phyloP scores from a whole-genome alignment of 768 basidiomycete genomes.

The Lentinula aciculospora region DNA sequence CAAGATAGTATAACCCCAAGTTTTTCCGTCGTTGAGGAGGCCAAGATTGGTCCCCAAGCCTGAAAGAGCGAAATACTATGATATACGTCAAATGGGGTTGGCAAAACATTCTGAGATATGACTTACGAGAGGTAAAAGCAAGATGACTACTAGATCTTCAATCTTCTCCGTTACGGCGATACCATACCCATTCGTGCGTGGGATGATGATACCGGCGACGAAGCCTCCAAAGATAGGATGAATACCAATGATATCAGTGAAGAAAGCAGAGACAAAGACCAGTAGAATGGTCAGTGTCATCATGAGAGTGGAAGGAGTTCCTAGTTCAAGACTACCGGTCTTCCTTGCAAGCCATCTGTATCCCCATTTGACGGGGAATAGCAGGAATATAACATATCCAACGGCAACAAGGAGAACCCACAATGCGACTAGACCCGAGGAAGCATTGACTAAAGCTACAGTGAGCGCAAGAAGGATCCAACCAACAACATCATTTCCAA shows the following conservation, averaged over 20 bases:
- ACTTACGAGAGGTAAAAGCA: constrained; percentile 73
- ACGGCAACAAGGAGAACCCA: constrained; percentile 69
- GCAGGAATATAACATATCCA: constrained; percentile 62
- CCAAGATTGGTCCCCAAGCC: constrained; percentile 80
- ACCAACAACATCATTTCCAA: constrained; percentile 72
- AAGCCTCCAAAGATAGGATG: constrained; percentile 75
- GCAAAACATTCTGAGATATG: background rate
- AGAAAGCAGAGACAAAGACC: constrained; percentile 71
- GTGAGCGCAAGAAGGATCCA: constrained; percentile 83
- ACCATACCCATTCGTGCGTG: constrained; percentile 76
- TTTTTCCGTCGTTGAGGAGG: constrained; percentile 63
- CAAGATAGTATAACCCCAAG: constrained; percentile 78
- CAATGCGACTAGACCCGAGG: constrained; percentile 66
- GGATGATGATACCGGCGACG: constrained; percentile 76
- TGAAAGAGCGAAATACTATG: constrained; percentile 73
- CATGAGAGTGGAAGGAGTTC: constrained; percentile 65
- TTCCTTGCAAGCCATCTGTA: constrained; percentile 63
- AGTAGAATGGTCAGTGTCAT: constrained; percentile 78
- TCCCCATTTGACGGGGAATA: constrained; percentile 57
- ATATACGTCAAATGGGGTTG: background rate
- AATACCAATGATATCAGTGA: constrained; percentile 83
- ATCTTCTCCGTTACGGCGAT: constrained; percentile 79
- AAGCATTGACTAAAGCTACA: constrained; percentile 80
- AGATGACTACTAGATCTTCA: constrained; percentile 78
- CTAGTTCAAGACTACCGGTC: constrained; percentile 68